Evolutionary conservation across 1,284 basidiomycete genomes (phyloP), one percentile per base, ranked within the genome.

Genomic region (Grifola frondosa): DNA sequence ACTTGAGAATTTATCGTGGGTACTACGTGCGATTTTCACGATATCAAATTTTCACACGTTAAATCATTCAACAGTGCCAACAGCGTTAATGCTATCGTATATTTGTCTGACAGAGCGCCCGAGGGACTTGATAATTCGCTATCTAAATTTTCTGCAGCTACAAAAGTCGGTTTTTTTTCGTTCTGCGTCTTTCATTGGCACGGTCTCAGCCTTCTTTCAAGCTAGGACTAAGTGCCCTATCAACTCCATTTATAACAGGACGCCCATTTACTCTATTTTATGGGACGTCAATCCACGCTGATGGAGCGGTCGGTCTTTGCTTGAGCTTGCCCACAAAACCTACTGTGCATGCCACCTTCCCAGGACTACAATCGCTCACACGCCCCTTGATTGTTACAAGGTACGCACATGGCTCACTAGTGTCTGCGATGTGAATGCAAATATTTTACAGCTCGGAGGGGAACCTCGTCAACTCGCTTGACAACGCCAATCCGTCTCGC

Each of bases 231-330:
- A 63, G 88, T 11, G 84, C 83, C 0, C 75, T 89, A 0, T 84
- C 87, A 0, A 95, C 92, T 0, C 91, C 91, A 0, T 95, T 95
- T 62, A 70, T 91, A 16, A 94, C 90, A 0, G 89, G 88, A 9
- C 71, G 85, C 16, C 85, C 87, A 2, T 80, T 86, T 36, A 94
- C 91, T 0, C 67, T 95, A 2, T 82, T 92, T 52, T 66, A 78
- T 49, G 78, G 82, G 39, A 67, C 69, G 22, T 58, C 71, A 3
- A 74, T 90, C 17, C 64, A 77, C 50, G 78, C 77, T 0, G 66
- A 76, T 1, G 92, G 92, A 5, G 84, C 88, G 0, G 78, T 95
- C 3, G 91, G 90, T 0, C 48, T 2, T 50, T 91, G 42, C 62
- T 59, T 24, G 49, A 63, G 3, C 39, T 55, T 30, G 19, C 40